Base-by-base conservation (phyloP, 768 basidiomycete genomes). In the Amanita phalloides region DNA sequence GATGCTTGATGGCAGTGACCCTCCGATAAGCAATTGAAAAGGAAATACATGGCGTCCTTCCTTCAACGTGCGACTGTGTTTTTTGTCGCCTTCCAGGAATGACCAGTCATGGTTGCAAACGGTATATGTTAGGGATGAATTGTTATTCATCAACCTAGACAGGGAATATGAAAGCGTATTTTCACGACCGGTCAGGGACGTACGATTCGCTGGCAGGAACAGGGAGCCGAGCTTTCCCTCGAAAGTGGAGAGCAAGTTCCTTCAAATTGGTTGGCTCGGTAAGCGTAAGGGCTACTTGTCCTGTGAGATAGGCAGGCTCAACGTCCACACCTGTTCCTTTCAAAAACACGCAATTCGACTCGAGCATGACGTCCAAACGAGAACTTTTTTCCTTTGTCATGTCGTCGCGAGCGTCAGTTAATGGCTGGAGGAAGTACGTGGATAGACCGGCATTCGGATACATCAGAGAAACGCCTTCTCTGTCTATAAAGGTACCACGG, bases 21-120 rank as follows among this genome's bases (percentile, higher is more conserved):
- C 90, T 21, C 90, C 89, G 26, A 97, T 72, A 54, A 85, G 81
- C 53, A 96, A 78, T 57, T 84, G 82, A 70, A 98, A 98, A 21
- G 94, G 94, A 66, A 97, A 97, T 23, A 82, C 68, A 63, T 98
- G 95, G 33, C 81, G 82, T 11, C 95, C 95, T n/a, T 93, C 91
- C 69, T 97, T 96, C 63, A 97, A 82, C 0, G 93, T 97, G 60
- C 90, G 91, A 9, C 77, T 72, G 60, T 86, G 83, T 38, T 73
- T 75, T 65, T 81, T 86, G 59, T 84, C 81, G 52, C 88, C 87
- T 59, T 90, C 85, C 45, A 95, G 82, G 71, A 96, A 94, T 13
- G 88, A 86, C 92, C 90, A 94, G 55, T 92, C 88, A 61, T 94
- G 90, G 53, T 77, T 78, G 65, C 85, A 86, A 39, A 93, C 66